phyloP scores from a whole-genome alignment of 805 yeast species.

The Naumovozyma dairenensis region DNA sequence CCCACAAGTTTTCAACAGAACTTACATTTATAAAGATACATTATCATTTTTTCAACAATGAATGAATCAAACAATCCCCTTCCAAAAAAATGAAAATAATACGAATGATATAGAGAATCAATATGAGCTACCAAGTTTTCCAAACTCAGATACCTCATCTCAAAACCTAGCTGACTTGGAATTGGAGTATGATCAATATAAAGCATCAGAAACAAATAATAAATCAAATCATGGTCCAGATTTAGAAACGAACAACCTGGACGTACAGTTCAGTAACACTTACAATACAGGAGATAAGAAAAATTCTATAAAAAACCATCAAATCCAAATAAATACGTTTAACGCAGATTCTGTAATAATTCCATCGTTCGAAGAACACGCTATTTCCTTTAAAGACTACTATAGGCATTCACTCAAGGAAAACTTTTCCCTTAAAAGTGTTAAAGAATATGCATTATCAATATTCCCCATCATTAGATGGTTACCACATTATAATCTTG shows the following conservation, averaged over 20 bases:
- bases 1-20: constrained; percentile 1
- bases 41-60: constrained; percentile 1
- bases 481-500: constrained; percentile 72
- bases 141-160: not conserved
- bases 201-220: constrained; percentile 8
- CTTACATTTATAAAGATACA: constrained; percentile 1
- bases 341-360: not conserved
- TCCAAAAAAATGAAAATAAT: not conserved
- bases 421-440: constrained; percentile 27
- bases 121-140: not conserved
- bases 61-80: constrained; percentile 1
- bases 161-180: constrained; percentile 21
- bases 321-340: not conserved
- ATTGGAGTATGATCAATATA: constrained; percentile 22
- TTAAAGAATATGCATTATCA: constrained; percentile 44
- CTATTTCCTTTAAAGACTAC: constrained; percentile 14
- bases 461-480: constrained; percentile 75
- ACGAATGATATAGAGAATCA: not conserved
- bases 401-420: constrained; percentile 14
- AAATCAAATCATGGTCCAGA: not conserved
- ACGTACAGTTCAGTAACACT: not conserved
- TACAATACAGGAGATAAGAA: not conserved
- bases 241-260: not conserved
- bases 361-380: constrained; percentile 16
- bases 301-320: not conserved